Evolutionary conservation across 148 eudicot genomes (phyloP).

Genomic region (Silene uniflora): DNA sequence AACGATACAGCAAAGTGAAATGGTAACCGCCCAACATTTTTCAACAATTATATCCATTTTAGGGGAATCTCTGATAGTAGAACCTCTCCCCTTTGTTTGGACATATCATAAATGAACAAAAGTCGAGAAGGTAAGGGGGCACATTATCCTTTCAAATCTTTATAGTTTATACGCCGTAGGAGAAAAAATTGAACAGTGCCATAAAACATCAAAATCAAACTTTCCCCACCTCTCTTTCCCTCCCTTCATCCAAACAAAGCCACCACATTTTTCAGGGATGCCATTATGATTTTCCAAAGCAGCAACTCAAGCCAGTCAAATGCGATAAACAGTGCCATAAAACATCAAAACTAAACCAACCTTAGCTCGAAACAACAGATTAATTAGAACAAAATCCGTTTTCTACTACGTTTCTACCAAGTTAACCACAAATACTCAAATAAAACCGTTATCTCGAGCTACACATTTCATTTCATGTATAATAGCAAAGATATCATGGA

Average conservation of each 20-base stretch:
- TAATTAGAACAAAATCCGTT: background rate
- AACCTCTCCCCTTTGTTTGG: background rate
- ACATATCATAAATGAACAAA: no score
- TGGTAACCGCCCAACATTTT: background rate
- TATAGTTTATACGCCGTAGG: no score
- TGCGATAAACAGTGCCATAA: background rate
- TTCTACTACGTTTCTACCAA: background rate
- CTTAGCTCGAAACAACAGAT: background rate
- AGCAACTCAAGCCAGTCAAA: background rate
- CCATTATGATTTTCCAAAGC: background rate
- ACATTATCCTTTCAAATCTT: no score
- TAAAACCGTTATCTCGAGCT: no score
- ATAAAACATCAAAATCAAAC: no score
- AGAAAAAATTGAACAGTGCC: no score
- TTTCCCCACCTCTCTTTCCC: background rate
- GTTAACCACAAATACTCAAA: no score
- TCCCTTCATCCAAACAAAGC: no score
- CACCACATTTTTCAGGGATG: no score
- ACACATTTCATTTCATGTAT: no score
- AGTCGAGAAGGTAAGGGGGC: no score
- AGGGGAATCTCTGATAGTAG: background rate
- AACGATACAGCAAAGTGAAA: background rate
- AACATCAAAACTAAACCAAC: background rate
- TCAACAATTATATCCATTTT: background rate
- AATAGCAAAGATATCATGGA: no score